phyloP scores from a whole-genome alignment of 305 asterid species.

The Solanum chacoense region DNA sequence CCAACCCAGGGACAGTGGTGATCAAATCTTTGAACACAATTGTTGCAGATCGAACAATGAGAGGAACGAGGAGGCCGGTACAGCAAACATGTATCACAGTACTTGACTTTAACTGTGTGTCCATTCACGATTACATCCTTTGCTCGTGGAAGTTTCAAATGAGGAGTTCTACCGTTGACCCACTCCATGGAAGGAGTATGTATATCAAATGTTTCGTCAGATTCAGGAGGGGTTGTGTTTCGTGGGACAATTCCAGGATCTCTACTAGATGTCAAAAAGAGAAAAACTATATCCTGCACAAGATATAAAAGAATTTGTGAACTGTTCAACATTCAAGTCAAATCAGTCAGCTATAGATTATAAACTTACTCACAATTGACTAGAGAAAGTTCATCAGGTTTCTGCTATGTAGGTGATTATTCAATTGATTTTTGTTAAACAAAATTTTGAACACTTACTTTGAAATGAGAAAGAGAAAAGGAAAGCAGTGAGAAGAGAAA shows the following conservation, averaged over 20 bases:
- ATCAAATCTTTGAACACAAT: conserved; percentile 75
- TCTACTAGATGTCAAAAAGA: conserved; percentile 64
- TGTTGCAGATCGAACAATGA: conserved; percentile 86
- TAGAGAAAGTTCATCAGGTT: background rate
- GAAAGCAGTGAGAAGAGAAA: background rate
- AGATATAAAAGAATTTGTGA: conserved; percentile 3
- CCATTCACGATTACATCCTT: conserved; percentile 61
- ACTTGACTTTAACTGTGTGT: conserved; percentile 57
- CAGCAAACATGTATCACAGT: conserved; percentile 71
- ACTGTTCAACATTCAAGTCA: background rate
- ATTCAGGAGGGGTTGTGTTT: conserved; percentile 52
- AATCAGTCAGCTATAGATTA: background rate
- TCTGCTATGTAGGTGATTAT: background rate
- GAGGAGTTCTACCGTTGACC: conserved; percentile 74
- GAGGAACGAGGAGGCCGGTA: conserved; percentile 90
- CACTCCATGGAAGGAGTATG: conserved; percentile 76
- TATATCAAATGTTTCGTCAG: conserved; percentile 35
- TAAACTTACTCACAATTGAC: background rate
- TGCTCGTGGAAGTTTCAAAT: conserved; percentile 54
- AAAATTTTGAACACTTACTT: background rate
- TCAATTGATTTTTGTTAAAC: background rate
- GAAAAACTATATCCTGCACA: conserved; percentile 56
- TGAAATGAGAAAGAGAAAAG: background rate
- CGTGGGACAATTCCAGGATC: conserved; percentile 85
- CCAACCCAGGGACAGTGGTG: conserved; percentile 94